phyloP scores from a whole-genome alignment of 2,329 filamentous ascomycete species.

The Colletotrichum sp. region DNA sequence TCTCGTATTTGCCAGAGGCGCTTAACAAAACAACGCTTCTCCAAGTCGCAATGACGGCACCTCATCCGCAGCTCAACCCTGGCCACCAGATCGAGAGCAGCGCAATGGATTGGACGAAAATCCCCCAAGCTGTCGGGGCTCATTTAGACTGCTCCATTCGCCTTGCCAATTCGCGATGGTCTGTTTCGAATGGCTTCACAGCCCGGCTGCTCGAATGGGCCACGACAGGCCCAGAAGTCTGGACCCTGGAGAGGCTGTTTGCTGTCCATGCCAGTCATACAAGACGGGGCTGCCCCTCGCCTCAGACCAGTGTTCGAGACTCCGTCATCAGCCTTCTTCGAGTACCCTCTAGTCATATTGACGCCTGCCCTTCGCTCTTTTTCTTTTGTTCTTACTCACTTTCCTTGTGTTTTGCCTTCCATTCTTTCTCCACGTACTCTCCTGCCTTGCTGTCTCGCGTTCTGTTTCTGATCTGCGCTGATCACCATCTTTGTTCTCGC shows the following conservation, averaged over 20 bases:
- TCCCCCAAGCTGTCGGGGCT: slow-evolving; percentile 1
- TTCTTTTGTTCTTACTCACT: background rate
- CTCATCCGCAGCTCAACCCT: background rate
- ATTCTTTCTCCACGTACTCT: background rate
- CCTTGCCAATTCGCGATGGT: background rate
- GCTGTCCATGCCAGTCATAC: slow-evolving; percentile 6
- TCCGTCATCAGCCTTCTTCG: background rate
- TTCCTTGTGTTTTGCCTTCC: slow-evolving; percentile 10
- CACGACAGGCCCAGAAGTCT: background rate
- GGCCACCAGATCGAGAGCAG: background rate
- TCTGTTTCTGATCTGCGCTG: background rate
- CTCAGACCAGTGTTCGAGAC: slow-evolving; percentile 13
- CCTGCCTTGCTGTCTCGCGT: slow-evolving; percentile 1
- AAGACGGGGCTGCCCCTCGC: slow-evolving; percentile 10
- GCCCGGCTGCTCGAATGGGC: slow-evolving; percentile 12
- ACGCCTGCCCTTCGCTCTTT: slow-evolving; percentile 7
- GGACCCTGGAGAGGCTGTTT: background rate
- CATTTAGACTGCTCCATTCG: background rate
- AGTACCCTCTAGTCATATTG: slow-evolving; percentile 14
- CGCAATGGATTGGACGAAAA: slow-evolving; percentile 11
- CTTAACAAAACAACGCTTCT: slow-evolving; percentile 6
- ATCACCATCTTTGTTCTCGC: background rate
- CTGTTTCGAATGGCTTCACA: slow-evolving; percentile 20
- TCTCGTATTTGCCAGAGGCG: slow-evolving; percentile 12
- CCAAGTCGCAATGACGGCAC: background rate